Conservation (phyloP, 176 grass and related monocot genomes). For the Puccinellia tenuiflora region DNA sequence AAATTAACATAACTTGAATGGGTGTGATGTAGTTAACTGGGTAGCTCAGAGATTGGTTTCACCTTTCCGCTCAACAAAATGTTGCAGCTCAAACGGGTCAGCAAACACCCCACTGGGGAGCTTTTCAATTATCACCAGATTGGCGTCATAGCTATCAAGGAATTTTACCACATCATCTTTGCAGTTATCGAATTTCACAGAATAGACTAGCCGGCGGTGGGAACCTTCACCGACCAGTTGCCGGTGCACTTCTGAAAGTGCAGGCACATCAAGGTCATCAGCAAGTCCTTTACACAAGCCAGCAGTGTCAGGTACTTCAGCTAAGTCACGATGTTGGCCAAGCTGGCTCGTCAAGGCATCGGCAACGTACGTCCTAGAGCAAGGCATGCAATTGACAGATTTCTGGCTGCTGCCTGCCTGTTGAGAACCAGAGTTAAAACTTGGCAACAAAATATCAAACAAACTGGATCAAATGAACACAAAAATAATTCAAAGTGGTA, state of each 20-base stretch:
- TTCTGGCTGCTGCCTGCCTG: constrained; percentile 14
- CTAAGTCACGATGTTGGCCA: constrained; percentile 11
- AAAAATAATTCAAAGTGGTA: background rate
- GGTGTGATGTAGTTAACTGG: background rate
- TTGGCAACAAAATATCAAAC: background rate
- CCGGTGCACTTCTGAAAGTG: constrained; percentile 29
- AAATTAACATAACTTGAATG: background rate
- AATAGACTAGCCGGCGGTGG: constrained; percentile 66
- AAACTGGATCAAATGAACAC: background rate
- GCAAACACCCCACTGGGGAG: constrained; percentile 71
- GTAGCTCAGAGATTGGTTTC: background rate
- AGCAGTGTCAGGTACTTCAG: constrained; percentile 12
- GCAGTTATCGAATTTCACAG: constrained; percentile 35
- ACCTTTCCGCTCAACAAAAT: constrained; percentile 68
- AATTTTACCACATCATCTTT: constrained; percentile 26
- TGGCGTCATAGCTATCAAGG: constrained; percentile 42
- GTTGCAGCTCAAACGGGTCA: constrained; percentile 88
- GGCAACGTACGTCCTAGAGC: constrained; percentile 35
- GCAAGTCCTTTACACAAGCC: constrained; percentile 35
- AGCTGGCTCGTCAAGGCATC: background rate
- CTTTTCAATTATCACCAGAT: constrained; percentile 66
- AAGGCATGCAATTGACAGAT: constrained; percentile 35
- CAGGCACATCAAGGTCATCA: constrained; percentile 15
- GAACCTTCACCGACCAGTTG: constrained; percentile 74
- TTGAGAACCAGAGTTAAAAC: constrained; percentile 4